These are phyloP conservation scores for Fusarium equiseti DNA, from an alignment of 2,329 filamentous ascomycete species.

Conservation along the genomic window DNA sequence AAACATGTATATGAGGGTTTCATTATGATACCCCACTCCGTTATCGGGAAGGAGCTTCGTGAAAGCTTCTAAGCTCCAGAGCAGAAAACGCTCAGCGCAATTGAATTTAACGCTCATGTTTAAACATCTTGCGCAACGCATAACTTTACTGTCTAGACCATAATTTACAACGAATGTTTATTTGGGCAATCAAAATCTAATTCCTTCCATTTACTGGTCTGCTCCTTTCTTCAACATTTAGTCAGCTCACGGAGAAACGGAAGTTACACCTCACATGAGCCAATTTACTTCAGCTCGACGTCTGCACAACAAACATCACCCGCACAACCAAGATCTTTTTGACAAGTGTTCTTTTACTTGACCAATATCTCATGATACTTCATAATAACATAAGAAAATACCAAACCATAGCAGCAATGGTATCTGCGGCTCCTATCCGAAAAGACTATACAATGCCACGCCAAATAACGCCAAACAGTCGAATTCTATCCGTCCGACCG, in stretches of 20 bases:
- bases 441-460: conserved; percentile 33
- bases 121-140: neutral
- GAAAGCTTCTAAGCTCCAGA: neutral
- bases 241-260: conserved; percentile 37
- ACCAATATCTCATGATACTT: conserved; percentile 10
- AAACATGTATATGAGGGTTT: neutral
- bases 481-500: conserved; percentile 37
- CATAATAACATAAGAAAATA: conserved; percentile 28
- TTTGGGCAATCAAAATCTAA: neutral
- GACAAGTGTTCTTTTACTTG: conserved; percentile 20
- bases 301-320: conserved; percentile 9
- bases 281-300: conserved; percentile 32
- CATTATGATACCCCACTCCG: neutral
- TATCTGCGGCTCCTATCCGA: conserved; percentile 37
- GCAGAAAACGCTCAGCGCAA: neutral
- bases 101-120: neutral
- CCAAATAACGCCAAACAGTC: conserved; percentile 44
- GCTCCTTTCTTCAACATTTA: conserved; percentile 15
- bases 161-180: neutral
- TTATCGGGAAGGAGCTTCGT: conserved; percentile 2
- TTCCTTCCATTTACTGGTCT: neutral
- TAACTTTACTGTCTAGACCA: neutral
- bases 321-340: neutral
- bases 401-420: conserved; percentile 41
- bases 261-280: conserved; percentile 16